Evolutionary conservation across 2,329 filamentous ascomycete species (phyloP), one percentile per base, ranked within the genome.

Genomic region (Trichoderma polysporum): DNA sequence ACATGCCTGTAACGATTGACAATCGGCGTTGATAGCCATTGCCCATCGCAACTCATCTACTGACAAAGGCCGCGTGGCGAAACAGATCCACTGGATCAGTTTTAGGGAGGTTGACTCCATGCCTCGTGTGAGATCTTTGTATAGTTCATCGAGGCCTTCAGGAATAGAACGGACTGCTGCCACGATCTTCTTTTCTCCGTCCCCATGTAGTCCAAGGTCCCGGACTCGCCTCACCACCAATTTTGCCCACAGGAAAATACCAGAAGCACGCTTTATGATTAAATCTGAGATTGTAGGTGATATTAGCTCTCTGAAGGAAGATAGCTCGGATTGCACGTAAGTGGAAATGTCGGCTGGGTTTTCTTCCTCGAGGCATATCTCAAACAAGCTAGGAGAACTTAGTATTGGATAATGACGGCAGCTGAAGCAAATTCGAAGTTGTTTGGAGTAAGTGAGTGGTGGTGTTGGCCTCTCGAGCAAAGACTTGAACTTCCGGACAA

Each of bases 161-260:
- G 76, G 76, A 0, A 73, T 67, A 6, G 52, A 17, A 7, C 61
- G 2, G 37, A 78, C 68, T 17, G 47, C 66, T 0, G 2, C n/a
- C 68, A 73, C 47, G 2, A 79, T 78, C n/a, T 17, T 58, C 0
- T 47, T 13, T 12, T 1, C 27, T 19, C 3, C 29, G 29, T 1
- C 73, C 72, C 3, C 39, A 3, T 69, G 27, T 0, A 25, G 27
- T 0, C 72, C 47, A 9, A 75, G 69, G 0, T 66, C 3, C 2
- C 3, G 31, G 17, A 29, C 33, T 6, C 47, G 33, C 0, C 71
- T 45, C 6, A 74, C 68, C 0, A 78, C 75, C 13, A 81, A 71
- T n/a, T 35, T 59, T 0, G 76, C 77, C 79, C 79, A 81, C 25
- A 79, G 68, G 57, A 80, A 80, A 6, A 80, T 67, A 2, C 79